Evolutionary conservation across 768 basidiomycete genomes (phyloP).

Genomic region (Harrya chromipes): DNA sequence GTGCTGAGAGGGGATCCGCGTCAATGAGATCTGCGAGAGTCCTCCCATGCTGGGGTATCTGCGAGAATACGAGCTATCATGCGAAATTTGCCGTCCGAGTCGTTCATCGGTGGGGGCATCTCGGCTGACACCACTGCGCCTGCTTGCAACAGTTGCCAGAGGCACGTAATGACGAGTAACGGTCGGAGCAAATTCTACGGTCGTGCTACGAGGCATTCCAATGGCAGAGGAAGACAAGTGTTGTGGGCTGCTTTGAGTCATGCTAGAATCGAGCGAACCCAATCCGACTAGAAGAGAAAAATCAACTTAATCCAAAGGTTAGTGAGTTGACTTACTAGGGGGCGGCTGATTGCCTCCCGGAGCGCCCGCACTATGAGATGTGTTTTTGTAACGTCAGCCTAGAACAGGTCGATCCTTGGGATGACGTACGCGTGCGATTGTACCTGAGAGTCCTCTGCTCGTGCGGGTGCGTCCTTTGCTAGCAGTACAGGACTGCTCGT

Average conservation of each 20-base stretch:
- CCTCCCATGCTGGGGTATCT: constrained; percentile 11
- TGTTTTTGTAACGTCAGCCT: constrained; percentile 7
- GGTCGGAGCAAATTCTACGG: constrained; percentile 50
- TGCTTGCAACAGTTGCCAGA: constrained; percentile 27
- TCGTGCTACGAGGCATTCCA: constrained; percentile 41
- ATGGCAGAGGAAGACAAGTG: constrained; percentile 1
- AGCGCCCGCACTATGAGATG: constrained; percentile 36
- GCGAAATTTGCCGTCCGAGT: constrained; percentile 5
- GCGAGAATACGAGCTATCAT: constrained; percentile 11
- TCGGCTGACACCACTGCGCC: constrained; percentile 15
- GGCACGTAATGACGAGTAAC: constrained; percentile 27
- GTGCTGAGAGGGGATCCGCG: constrained; percentile 15
- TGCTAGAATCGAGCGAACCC: constrained; percentile 1
- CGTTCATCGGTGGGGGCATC: constrained; percentile 6
- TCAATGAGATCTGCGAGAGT: constrained; percentile 13
- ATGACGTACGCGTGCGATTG: constrained; percentile 10
- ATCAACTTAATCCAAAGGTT: neutral
- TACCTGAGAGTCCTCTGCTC: neutral
- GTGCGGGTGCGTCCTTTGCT: neutral
- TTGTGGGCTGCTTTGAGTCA: neutral
- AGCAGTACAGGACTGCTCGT: neutral
- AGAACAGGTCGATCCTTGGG: neutral
- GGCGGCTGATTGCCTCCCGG: constrained; percentile 1
- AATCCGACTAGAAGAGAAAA: constrained; percentile 9
- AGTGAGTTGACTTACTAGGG: constrained; percentile 10